phyloP scores from a whole-genome alignment of 805 yeast species.

The Pichia eremophila region DNA sequence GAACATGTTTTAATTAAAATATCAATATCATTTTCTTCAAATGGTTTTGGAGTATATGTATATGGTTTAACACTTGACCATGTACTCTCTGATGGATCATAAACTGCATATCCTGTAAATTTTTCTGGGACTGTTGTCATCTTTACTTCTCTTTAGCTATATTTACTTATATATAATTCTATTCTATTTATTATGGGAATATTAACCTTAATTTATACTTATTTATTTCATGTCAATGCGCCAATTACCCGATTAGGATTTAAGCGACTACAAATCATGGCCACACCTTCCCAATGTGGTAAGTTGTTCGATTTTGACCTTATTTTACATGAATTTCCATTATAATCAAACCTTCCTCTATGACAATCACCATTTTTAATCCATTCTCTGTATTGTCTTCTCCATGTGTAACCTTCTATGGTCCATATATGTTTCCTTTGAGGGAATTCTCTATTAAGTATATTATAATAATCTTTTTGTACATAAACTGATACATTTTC shows the following conservation, averaged over 20 bases:
- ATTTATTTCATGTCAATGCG: too few relatives aligned
- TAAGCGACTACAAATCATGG: too few relatives aligned
- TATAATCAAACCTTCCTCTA: slow-evolving; percentile 9
- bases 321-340: slow-evolving; percentile 18
- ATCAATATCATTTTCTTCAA: slow-evolving; percentile 34
- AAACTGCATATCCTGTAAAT: slow-evolving; percentile 31
- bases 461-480: slow-evolving; percentile 30
- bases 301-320: not conserved
- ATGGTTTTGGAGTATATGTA: slow-evolving; percentile 29
- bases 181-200: too few relatives aligned
- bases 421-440: slow-evolving; percentile 13
- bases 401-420: slow-evolving; percentile 17
- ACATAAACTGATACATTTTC: slow-evolving; percentile 45
- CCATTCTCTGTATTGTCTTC: slow-evolving; percentile 18
- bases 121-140: slow-evolving; percentile 24
- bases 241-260: too few relatives aligned
- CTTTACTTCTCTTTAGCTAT: too few relatives aligned
- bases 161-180: too few relatives aligned
- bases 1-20: slow-evolving; percentile 37
- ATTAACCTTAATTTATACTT: too few relatives aligned
- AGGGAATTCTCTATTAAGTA: slow-evolving; percentile 32
- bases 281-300: not conserved
- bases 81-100: slow-evolving; percentile 21
- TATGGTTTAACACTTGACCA: slow-evolving; percentile 26
- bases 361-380: slow-evolving; percentile 16